Evolutionary conservation across 2,329 filamentous ascomycete species (phyloP), one percentile per base, ranked within the genome.

Genomic region (Aspergillus uvarum): DNA sequence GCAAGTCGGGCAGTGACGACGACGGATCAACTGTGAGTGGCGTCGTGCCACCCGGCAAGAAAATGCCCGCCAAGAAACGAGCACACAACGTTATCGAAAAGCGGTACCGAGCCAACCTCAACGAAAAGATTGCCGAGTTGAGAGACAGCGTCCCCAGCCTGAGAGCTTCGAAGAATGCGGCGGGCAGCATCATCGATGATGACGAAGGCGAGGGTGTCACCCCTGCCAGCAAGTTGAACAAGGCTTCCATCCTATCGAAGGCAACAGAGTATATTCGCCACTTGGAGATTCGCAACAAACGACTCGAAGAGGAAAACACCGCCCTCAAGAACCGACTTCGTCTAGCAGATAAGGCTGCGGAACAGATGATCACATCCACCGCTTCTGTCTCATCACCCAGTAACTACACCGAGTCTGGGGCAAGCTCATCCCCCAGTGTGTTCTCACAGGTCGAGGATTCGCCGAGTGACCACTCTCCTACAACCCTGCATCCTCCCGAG

Each of bases 51-150:
- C 65, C 68, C 2, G 68, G 69, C 44, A 77, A 88, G 12, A 81
- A 86, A 83, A 66, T 84, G 81, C 67, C 87, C 83, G 69, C 81
- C 71, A 97, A 96, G 82, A 97, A 97, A 83, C 96, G 93, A 32
- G 92, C 94, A 2, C 94, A 98, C 78, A 98, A 97, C 76, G 95
- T 98, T 84, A 97, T 98, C 64, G 94, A 98, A 79, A 98, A 97
- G 82, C 83, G 94, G 66, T 98, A 98, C 76, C 88, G 94, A 69
- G 96, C 91, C 56, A 98, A 98, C 71, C 83, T 98, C 59, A 98
- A 98, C 72, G 94, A 97, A 73, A 98, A 98, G 80, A 98, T 98
- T 69, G 90, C 92, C 50, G 92, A 93, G 60, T 80, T 98, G 63
- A 85, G 93, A 68, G 92, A 97, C 74, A 96, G 92, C 71, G 92